These are phyloP conservation scores for Luffa aegyptiaca DNA, from an alignment of 306 rosid species.

Conservation along the genomic window DNA sequence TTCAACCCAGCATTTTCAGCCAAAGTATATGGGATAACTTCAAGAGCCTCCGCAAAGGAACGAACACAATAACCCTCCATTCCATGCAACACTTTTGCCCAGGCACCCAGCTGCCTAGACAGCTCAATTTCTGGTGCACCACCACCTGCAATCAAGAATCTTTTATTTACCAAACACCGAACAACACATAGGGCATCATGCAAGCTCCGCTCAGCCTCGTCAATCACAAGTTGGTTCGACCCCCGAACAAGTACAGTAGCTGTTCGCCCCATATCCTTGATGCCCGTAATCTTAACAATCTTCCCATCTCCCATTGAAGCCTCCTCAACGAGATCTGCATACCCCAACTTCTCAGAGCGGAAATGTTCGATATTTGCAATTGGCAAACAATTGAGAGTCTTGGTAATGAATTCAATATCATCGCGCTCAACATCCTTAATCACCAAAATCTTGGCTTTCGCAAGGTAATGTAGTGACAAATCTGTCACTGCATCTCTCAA, in stretches of 20 bases:
- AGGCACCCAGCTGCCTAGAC: conserved; percentile 91
- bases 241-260: conserved; percentile 87
- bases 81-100: conserved; percentile 98
- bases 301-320: conserved; percentile 82
- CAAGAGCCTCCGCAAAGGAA: conserved; percentile 93
- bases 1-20: conserved; percentile 97
- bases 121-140: conserved; percentile 98
- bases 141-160: conserved; percentile 91
- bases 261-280: conserved; percentile 91
- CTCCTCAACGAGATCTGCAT: conserved; percentile 93
- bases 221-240: conserved; percentile 71
- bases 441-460: conserved; percentile 90
- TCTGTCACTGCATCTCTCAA: conserved; percentile 94
- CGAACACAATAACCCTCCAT: conserved; percentile 92
- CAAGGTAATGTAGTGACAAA: conserved; percentile 84
- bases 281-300: conserved; percentile 84
- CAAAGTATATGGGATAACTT: conserved; percentile 89
- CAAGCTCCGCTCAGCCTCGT: conserved; percentile 91
- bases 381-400: conserved; percentile 87
- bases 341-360: conserved; percentile 76
- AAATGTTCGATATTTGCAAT: conserved; percentile 91
- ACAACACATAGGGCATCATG: conserved; percentile 97
- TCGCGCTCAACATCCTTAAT: conserved; percentile 94
- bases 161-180: conserved; percentile 82
- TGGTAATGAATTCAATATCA: conserved; percentile 92